Conservation (phyloP, 2,329 filamentous ascomycete species). For the Huntiella omanensis region DNA sequence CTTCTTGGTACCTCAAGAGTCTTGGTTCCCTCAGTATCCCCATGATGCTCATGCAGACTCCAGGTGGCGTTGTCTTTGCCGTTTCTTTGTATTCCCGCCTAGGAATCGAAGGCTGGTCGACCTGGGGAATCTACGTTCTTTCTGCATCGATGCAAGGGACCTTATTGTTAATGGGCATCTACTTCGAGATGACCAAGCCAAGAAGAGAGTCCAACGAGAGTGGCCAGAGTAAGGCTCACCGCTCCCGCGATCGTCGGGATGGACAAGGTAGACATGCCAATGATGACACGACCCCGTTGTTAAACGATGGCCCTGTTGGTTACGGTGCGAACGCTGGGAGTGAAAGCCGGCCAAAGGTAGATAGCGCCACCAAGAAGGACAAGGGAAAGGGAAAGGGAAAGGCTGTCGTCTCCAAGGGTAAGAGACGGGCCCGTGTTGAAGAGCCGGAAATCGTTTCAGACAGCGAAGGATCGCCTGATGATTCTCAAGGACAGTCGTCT, state of each 20-base stretch:
- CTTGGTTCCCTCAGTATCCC: conserved; percentile 84
- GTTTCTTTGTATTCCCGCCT: conserved; percentile 64
- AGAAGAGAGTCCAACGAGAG: too few species aligned
- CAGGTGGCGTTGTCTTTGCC: conserved; percentile 78
- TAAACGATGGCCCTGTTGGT: neutral
- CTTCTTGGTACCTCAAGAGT: conserved; percentile 67
- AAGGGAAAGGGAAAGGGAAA: neutral
- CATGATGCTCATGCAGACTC: conserved; percentile 97
- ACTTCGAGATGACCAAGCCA: conserved; percentile 39
- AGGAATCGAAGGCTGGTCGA: conserved; percentile 75
- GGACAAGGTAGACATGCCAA: too few species aligned
- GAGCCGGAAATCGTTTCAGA: too few species aligned
- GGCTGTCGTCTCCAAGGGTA: neutral
- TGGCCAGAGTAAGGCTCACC: too few species aligned
- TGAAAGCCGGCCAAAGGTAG: neutral
- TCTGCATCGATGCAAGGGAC: conserved; percentile 73
- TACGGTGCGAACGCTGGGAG: neutral
- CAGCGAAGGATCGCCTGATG: too few species aligned
- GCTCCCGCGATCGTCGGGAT: too few species aligned
- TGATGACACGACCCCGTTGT: neutral
- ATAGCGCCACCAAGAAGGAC: neutral
- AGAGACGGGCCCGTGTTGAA: neutral
- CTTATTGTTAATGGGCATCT: conserved; percentile 61
- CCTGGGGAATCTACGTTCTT: conserved; percentile 80
- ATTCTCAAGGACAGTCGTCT: too few species aligned